phyloP scores from a whole-genome alignment of 2,329 filamentous ascomycete genomes.

The Diaporthe batatas region DNA sequence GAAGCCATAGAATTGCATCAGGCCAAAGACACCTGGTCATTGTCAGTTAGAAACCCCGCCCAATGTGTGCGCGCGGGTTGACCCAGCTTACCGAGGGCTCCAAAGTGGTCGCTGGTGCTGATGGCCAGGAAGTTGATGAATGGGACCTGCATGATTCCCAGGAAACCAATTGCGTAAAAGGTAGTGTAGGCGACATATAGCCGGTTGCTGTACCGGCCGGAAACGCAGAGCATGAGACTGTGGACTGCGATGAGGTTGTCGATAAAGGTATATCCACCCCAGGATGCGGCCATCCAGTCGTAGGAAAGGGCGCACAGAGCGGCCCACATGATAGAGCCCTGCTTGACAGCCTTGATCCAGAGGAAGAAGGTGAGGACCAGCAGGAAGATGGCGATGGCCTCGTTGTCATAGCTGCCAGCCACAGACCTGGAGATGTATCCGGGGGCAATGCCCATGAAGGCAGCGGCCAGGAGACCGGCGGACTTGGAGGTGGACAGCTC shows the following conservation, averaged over 20 bases:
- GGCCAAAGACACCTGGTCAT: constrained; percentile 85
- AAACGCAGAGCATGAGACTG: constrained; percentile 92
- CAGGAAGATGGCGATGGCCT: constrained; percentile 98
- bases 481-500: constrained; percentile 98
- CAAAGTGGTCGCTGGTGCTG: constrained; percentile 98
- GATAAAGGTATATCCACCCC: constrained; percentile 99
- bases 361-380: constrained; percentile 98
- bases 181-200: constrained; percentile 98
- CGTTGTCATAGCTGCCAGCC: constrained; percentile 98
- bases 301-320: constrained; percentile 95
- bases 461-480: constrained; percentile 91
- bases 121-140: constrained; percentile 98
- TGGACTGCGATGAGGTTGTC: constrained; percentile 96
- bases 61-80: background rate
- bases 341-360: constrained; percentile 98
- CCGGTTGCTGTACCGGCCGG: constrained; percentile 95
- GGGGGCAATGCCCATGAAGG: constrained; percentile 97
- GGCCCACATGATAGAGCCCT: constrained; percentile 96
- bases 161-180: constrained; percentile 95
- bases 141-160: constrained; percentile 99
- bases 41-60: constrained; percentile 43
- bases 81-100: constrained; percentile 81
- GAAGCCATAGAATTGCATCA: constrained; percentile 93
- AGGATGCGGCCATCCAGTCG: constrained; percentile 99
- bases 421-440: constrained; percentile 99